A percentile compares a stretch with the other conserved stretches of the same genome.
These are phyloP conservation scores for Sphaerosporella brunnea DNA, from an alignment of 495 filamentous ascomycete genomes.

Conservation along the genomic window DNA sequence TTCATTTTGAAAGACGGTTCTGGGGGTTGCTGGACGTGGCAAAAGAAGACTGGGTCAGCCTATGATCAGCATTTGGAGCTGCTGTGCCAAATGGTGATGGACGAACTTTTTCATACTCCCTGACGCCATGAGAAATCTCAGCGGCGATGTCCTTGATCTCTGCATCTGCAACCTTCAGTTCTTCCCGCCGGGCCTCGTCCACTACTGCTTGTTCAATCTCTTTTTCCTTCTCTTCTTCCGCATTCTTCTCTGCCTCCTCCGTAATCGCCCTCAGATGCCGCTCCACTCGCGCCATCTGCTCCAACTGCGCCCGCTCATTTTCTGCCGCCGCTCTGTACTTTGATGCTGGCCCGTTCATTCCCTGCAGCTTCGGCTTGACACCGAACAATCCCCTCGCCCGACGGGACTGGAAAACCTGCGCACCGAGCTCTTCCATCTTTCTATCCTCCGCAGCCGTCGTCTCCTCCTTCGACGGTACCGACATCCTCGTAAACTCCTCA, in stretches of 20 bases:
- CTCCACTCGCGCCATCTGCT: too few species aligned
- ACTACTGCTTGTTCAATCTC: neutral
- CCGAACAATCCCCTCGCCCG: constrained; percentile 5
- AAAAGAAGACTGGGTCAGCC: constrained; percentile 10
- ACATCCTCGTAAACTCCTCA: constrained; percentile 32
- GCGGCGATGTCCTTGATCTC: constrained; percentile 12
- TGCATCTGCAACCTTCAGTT: too few species aligned
- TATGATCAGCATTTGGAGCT: constrained; percentile 1
- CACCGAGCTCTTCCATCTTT: constrained; percentile 1
- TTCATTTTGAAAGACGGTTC: constrained; percentile 46
- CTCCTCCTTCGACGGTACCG: neutral
- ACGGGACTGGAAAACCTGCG: constrained; percentile 2
- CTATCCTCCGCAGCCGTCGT: too few species aligned
- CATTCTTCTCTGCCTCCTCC: neutral
- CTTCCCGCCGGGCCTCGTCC: too few species aligned
- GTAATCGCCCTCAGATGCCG: too few species aligned
- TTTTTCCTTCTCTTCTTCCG: constrained; percentile 10
- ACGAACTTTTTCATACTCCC: neutral
- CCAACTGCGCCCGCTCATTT: too few species aligned
- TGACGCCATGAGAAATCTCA: constrained; percentile 24
- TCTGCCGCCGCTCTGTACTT: too few species aligned
- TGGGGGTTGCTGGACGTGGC: neutral
- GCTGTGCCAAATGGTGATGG: neutral
- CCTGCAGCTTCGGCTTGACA: neutral
- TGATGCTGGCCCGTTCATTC: too few species aligned